Evolutionary conservation across 768 basidiomycete species (phyloP), one percentile per base, ranked within the genome.

Genomic region (Xerocomus potaroensis): DNA sequence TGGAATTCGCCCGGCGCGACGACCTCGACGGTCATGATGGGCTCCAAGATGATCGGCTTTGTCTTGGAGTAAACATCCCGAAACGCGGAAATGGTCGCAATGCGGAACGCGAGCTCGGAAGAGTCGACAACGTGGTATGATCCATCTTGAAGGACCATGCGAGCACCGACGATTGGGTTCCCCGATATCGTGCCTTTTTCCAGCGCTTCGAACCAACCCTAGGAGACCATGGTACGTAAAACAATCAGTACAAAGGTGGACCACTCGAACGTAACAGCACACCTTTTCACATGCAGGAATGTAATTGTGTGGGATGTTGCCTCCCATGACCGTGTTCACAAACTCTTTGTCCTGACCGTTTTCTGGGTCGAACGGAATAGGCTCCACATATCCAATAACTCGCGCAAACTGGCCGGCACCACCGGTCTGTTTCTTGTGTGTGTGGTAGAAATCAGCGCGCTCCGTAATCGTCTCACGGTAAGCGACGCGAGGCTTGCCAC

Each of bases 1-100:
- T 99, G 96, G 78, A 98, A 99, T 63, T 99, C 96, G 11, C 80
- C 75, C 3, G 96, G 96, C 1, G 95, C 94, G 31, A 97, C 85
- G 22, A 98, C 91, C 60, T 99, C 95, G 30, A 99, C 95, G 14
- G 80, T 89, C 95, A 99, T 99, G 69, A 98, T 86, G n/a, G 95
- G 95, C 64, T 99, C 95, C 32, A 99, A 71, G 46, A 99, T 85
- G 43, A 91, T 83, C 0, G 91, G 83, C 42, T 72, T 73, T 36
- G 90, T 84, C 53, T 77, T 77, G 53, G 74, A 73, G 74, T 87
- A 98, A 4, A 84, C 82, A 59, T 98, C 95, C 43, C 89, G 80
- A 78, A 97, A 94, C 1, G 93, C 94, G 43, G 91, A 87, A 32
- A 95, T 84, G 5, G 90, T 83, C 6, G 91, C 89, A 29, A 92